These are phyloP conservation scores for Annona squamosa DNA, from an alignment of 164 flowering plant species.

Conservation along the genomic window DNA sequence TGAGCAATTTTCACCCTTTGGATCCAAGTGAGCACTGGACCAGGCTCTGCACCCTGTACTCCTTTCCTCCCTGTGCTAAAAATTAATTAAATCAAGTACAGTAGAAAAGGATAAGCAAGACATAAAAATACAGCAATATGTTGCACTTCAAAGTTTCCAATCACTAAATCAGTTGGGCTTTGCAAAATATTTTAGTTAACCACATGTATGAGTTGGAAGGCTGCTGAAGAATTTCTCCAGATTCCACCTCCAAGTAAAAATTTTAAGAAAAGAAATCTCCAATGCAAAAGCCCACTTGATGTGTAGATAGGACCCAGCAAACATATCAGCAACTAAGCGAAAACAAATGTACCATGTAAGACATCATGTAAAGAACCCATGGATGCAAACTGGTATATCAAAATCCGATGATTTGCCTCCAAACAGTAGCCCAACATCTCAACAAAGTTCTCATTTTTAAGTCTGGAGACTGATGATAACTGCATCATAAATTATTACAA, in stretches of 20 bases:
- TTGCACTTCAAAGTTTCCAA: background rate
- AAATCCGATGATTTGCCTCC: constrained; percentile 50
- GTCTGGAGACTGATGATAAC: constrained; percentile 62
- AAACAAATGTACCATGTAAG: constrained; percentile 40
- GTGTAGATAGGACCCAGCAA: background rate
- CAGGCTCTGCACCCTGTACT: constrained; percentile 85
- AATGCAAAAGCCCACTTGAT: background rate
- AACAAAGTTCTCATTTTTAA: constrained; percentile 50
- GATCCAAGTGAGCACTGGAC: constrained; percentile 70
- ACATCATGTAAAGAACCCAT: constrained; percentile 65
- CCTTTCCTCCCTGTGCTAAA: constrained; percentile 69
- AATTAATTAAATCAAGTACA: background rate
- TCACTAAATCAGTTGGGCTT: background rate
- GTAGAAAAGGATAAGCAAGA: background rate
- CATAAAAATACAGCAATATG: background rate
- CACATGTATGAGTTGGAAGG: background rate
- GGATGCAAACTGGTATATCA: constrained; percentile 50
- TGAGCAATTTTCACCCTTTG: constrained; percentile 84
- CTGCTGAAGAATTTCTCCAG: background rate
- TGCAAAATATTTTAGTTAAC: background rate
- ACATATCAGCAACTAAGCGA: background rate
- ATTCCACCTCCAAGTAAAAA: background rate
- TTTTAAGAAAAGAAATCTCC: background rate
- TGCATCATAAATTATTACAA: constrained; percentile 16
- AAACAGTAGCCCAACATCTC: constrained; percentile 59